phyloP scores from a whole-genome alignment of 2,329 filamentous ascomycete genomes.

The Trichoderma sp. region DNA sequence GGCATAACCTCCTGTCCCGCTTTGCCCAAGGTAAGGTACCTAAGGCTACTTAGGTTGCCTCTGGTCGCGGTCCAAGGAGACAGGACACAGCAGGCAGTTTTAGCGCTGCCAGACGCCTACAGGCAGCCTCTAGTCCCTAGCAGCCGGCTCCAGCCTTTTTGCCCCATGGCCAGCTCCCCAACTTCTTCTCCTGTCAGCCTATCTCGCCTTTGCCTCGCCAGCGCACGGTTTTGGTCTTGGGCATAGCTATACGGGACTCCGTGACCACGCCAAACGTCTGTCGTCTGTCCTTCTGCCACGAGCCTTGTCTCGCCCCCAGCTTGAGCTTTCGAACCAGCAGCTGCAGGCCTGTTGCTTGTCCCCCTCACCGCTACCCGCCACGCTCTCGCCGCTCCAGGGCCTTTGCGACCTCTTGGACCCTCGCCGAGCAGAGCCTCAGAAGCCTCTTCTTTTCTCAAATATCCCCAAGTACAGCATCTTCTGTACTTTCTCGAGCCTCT shows the following conservation, averaged over 20 bases:
- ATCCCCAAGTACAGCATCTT: not conserved
- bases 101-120: not conserved
- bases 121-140: not conserved
- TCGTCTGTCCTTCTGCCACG: not conserved
- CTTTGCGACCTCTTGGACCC: constrained; percentile 12
- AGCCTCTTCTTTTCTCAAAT: not conserved
- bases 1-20: not conserved
- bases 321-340: constrained; percentile 4
- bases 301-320: constrained; percentile 13
- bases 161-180: constrained; percentile 12
- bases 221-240: not conserved
- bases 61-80: not conserved
- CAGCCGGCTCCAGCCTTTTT: not conserved
- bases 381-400: not conserved
- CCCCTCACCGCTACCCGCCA: constrained; percentile 18
- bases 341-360: constrained; percentile 18
- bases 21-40: not conserved
- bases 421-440: constrained; percentile 1
- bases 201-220: constrained; percentile 16
- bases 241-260: not conserved
- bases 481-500: not conserved
- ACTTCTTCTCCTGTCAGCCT: constrained; percentile 11
- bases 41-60: not conserved
- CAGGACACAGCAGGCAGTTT: not conserved
- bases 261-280: not conserved